phyloP scores from a whole-genome alignment of 257 asterid species.

The Salvia splendens region DNA sequence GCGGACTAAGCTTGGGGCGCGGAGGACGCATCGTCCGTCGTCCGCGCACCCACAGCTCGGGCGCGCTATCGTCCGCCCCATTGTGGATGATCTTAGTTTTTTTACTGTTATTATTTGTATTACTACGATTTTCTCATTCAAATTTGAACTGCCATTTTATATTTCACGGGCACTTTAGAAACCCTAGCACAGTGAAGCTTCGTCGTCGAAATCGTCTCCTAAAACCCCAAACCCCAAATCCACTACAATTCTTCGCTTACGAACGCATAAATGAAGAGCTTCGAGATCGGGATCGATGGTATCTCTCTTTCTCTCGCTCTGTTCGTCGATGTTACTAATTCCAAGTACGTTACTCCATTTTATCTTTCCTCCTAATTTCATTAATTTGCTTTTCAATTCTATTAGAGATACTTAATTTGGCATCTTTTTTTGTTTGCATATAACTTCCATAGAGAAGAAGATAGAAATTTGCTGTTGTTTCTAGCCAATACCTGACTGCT shows the following conservation, averaged over 20 bases:
- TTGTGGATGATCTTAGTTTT: too few species aligned
- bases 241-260: not conserved
- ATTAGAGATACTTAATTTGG: not conserved
- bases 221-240: slow-evolving; percentile 6
- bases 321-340: slow-evolving; percentile 76
- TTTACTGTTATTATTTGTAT: too few species aligned
- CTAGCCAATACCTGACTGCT: not conserved
- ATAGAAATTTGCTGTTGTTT: not conserved
- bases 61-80: too few species aligned
- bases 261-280: slow-evolving; percentile 60
- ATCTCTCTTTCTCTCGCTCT: slow-evolving; percentile 68
- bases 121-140: too few species aligned
- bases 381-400: not conserved
- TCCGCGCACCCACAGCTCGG: too few species aligned
- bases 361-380: not conserved
- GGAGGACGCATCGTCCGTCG: too few species aligned
- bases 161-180: not conserved
- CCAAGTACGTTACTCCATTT: slow-evolving; percentile 53
- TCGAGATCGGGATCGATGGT: slow-evolving; percentile 62
- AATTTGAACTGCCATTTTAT: too few species aligned
- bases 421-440: not conserved
- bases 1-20: too few species aligned
- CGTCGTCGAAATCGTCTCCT: not conserved
- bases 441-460: not conserved
- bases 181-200: slow-evolving; percentile 21